Evolutionary conservation across 495 filamentous ascomycete genomes (phyloP), one percentile per base, ranked within the genome.

Genomic region (Stereocaulon alpinum): DNA sequence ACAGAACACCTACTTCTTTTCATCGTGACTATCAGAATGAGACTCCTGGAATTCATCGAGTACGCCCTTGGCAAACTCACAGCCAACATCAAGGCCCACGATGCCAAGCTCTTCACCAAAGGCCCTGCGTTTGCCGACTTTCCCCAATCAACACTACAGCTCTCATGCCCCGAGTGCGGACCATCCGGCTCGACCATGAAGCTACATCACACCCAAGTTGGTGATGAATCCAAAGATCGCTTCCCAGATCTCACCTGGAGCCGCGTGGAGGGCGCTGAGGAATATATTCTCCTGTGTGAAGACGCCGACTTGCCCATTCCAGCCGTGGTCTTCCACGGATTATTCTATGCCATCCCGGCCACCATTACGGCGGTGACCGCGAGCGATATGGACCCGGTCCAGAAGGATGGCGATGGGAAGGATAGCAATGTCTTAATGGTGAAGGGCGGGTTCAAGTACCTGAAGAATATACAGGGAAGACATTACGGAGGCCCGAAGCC

Each of bases 301-400:
- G 78, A 80, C 47, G 70, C 74, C n/a, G 78, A 81, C 55, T 63
- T 70, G 17, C 77, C 79, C 4, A 61, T 79, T 29, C 77, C 77
- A 1, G 73, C 63, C 9, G 71, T 75, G 40, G 69, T 77, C 34
- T 65, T 72, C 24, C 80, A 81, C 54, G 77, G 76, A 17, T 63
- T 78, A 6, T 74, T 75, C 61, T 73, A 69, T 49, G 71, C 56
- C 0, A 79, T 81, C 54, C 73, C 71, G 6, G 43, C 71, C 3
- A 66, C 70, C 0, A 68, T 58, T 17, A 72, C 61, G 2, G 68
- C 62, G 0, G 69, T 70, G 30, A 65, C 60, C 17, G 52, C 66
- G n/a, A 62, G 59, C 9, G 73, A 77, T 58, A 61, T 79, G 34
- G 61, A 70, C n/a, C 52, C 60, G 1, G 55, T 62, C 15, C 12